Base-by-base conservation (phyloP, 2,329 filamentous ascomycete genomes). In the Pyrenochaeta sp. region DNA sequence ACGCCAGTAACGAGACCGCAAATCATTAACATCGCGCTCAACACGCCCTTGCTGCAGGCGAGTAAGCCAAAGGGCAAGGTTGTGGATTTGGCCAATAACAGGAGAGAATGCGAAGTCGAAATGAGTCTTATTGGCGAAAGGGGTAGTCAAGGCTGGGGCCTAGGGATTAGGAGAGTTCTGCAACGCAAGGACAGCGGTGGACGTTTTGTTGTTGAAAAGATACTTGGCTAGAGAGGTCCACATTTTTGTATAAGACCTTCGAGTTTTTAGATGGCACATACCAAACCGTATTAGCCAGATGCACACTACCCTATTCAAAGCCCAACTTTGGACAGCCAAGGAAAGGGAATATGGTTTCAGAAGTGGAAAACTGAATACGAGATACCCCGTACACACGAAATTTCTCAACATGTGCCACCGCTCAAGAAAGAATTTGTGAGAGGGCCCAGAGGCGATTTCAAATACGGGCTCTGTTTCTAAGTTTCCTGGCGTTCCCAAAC, bases 51-150 rank as follows among this genome's bases (percentile, higher is more conserved):
- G 48, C 75, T 98, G 18, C 85, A 85, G 32, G 92, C 94, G 63
- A 91, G 92, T 3, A 98, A 98, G 79, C 94, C 95, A 1, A 88
- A 97, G 71, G 95, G 95, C 64, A 93, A 95, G 80, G 85, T 90
- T 56, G 78, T 77, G 33, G 77, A 77, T 12, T 79, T 84, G 60
- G 69, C 78, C 0, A 73, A 77, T 43, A 81, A 80, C 64, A 78
- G 78, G 58, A 84, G 93, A 43, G 89, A 95, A 75, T 92, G 90
- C 65, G 96, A 90, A 85, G 90, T 96, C 2, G 85, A 94, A 61
- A 89, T 93, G 42, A 89, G 88, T 61, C 72, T 98, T 60, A 79
- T 87, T 45, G 88, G 90, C 0, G 90, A 92, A 67, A 85, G 83
- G 56, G 78, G 82, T 0, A 82, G 85, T 0, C 81, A 87, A 63